Base-by-base conservation (phyloP, 352 stramenopile genomes). In the Globisporangium sylvaticum region DNA sequence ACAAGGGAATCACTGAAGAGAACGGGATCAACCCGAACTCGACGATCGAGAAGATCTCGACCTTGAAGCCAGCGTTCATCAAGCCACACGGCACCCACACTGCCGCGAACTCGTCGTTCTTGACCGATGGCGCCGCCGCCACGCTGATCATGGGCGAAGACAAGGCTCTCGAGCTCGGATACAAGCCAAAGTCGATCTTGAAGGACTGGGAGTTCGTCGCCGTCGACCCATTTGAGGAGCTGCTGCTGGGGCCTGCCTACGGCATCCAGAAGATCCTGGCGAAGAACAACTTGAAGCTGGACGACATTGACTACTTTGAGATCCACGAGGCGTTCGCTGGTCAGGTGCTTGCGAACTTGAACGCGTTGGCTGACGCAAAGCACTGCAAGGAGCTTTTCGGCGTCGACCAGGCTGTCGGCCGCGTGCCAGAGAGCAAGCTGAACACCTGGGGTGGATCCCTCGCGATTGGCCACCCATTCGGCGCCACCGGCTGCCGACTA, bases 311-410 rank as follows among this genome's bases (percentile, higher is more conserved):
- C 74, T 96, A 98, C 61, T 99, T 98, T 69, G 97, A 99, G 86
- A 98, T 99, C 72, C 97, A 99, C 76, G 97, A 99, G 73, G 97
- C 97, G 14, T 99, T 99, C 81, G 97, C 97, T 29, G 97, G 97
- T 32, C 97, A 99, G 79, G 94, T 99, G 70, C 84, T 99, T 9
- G 91, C 95, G 55, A 99, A 99, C 79, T 76, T 99, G 67, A 96
- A 93, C 54, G 97, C 96, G 10, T 88, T 99, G 74, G 85, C 95
- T 37, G 97, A 95, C 20, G 85, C 97, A 57, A 89, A 96, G 76
- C 98, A 97, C 77, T 98, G 94, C 69, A 96, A 98, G 82, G 85
- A 98, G 71, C 95, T 96, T 1, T 97, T 99, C 74, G 90, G 88
- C 22, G 65, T 92, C 34, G 89, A 97, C 56, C 67, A 94, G 82